Evolutionary conservation across 1,284 basidiomycete species (phyloP), one percentile per base, ranked within the genome.

Genomic region (Inonotus hispidus): DNA sequence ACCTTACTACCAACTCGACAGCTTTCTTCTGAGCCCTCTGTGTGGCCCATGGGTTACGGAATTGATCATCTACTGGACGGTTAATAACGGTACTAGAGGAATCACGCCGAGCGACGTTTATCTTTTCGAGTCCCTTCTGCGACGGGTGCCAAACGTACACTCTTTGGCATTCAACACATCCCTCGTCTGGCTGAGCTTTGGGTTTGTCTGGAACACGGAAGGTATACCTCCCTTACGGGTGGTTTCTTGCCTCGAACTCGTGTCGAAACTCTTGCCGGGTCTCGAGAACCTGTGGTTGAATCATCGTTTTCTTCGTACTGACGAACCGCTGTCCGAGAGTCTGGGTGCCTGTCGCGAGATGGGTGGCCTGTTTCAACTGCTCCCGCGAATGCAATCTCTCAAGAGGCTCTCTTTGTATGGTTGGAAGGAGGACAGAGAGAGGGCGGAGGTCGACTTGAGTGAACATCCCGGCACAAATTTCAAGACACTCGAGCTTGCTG

Each of bases 1-100:
- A n/a, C 56, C 56, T 11, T 37, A 21, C 47, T 8, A 58, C n/a
- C 27, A 47, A 1, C 49, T 58, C 16, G 32, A 39, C 7, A 19
- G 38, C 25, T 58, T 58, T 39, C 25, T 49, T 19, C n/a, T 46
- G 25, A 49, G 45, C 16, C 56, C 56, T 7, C 25, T 58, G 19
- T 58, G 56, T 38, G 56, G 56, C 6, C n/a, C 27, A 13, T 49
- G 45, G 43, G 19, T 58, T 16, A 58, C 25, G 2, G 56, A 58
- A 27, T 23, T 58, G 27, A 37, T 58, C 23, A 35, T 58, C 3
- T 58, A 58, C 25, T 58, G 56, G 56, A 19, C 21, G 8, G 35
- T 49, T 1, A 19, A 58, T 8, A 29, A 50, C n/a, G 46, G 27
- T 23, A 10, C 13, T 6, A 29, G 21, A 21, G 46, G 21, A 16